Percentiles rank a stretch among this genome's conserved stretches.
Conservation (phyloP, 176 grass and related monocot species). For the Urochloa ruziziensis region DNA sequence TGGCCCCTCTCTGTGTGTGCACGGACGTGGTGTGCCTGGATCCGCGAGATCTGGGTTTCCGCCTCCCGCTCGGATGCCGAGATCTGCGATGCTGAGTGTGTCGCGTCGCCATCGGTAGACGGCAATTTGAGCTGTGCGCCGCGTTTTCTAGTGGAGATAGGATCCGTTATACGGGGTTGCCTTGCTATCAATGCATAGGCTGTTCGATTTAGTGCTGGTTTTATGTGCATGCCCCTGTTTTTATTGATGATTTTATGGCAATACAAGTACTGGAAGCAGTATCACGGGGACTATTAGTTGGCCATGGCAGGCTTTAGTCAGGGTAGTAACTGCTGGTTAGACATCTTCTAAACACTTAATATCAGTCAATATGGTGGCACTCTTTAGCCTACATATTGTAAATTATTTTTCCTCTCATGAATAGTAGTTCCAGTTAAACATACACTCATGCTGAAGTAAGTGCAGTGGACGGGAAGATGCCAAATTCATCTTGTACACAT, state of each 20-base stretch:
- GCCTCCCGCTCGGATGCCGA: background rate
- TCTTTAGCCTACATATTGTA: background rate
- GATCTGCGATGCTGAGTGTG: background rate
- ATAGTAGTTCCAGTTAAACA: background rate
- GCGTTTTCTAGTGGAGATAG: background rate
- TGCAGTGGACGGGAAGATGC: background rate
- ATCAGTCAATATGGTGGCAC: background rate
- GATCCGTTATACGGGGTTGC: background rate
- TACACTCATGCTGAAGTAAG: background rate
- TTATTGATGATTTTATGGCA: background rate
- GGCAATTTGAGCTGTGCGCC: background rate
- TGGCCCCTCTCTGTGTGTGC: background rate
- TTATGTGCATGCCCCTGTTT: background rate
- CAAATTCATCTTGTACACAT: background rate
- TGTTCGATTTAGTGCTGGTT: background rate
- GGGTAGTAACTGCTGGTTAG: background rate
- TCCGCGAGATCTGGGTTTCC: conserved; percentile 34
- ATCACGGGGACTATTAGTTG: background rate
- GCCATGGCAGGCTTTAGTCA: background rate
- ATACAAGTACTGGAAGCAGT: background rate
- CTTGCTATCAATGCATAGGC: background rate
- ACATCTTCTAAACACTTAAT: background rate
- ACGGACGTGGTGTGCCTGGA: background rate
- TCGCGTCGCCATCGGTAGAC: background rate
- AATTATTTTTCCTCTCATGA: background rate